Conservation (phyloP, 2,329 filamentous ascomycete genomes). For the Dactylellina parvicollis region DNA sequence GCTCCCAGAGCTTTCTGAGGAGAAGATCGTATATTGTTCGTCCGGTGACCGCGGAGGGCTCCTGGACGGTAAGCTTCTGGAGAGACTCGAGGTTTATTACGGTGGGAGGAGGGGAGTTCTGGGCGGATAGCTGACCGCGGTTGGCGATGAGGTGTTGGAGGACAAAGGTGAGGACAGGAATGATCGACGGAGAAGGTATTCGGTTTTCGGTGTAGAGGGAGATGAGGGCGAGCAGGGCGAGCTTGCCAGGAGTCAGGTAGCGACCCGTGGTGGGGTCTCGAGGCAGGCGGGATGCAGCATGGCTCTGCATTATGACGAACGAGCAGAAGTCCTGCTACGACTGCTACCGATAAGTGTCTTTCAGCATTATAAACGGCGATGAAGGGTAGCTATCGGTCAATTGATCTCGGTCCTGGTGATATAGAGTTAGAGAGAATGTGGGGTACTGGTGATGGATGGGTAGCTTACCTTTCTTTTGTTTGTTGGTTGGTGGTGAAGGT, state of each 20-base stretch:
- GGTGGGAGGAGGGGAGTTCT: constrained; percentile 59
- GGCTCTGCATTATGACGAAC: constrained; percentile 33
- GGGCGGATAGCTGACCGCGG: constrained; percentile 58
- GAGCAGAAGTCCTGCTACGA: background rate
- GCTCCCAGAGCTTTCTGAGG: constrained; percentile 80
- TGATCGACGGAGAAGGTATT: constrained; percentile 74
- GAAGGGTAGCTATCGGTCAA: background rate
- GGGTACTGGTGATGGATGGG: background rate
- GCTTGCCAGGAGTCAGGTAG: constrained; percentile 87
- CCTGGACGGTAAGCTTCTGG: constrained; percentile 62
- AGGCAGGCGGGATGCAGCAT: constrained; percentile 36
- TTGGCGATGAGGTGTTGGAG: constrained; percentile 73
- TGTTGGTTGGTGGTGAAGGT: background rate
- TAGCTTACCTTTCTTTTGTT: background rate
- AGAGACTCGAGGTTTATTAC: constrained; percentile 70
- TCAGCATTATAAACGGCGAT: background rate
- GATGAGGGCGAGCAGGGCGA: constrained; percentile 81
- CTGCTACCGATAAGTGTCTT: constrained; percentile 8
- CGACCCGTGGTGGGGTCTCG: constrained; percentile 53
- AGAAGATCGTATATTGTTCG: constrained; percentile 89
- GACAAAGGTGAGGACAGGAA: constrained; percentile 81
- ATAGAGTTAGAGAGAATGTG: background rate
- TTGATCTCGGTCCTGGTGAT: background rate
- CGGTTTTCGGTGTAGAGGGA: constrained; percentile 80
- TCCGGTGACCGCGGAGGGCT: constrained; percentile 65